Evolutionary conservation across 1,139 yeast genomes (phyloP).

Genomic region (Suhomyces chickasaworum): DNA sequence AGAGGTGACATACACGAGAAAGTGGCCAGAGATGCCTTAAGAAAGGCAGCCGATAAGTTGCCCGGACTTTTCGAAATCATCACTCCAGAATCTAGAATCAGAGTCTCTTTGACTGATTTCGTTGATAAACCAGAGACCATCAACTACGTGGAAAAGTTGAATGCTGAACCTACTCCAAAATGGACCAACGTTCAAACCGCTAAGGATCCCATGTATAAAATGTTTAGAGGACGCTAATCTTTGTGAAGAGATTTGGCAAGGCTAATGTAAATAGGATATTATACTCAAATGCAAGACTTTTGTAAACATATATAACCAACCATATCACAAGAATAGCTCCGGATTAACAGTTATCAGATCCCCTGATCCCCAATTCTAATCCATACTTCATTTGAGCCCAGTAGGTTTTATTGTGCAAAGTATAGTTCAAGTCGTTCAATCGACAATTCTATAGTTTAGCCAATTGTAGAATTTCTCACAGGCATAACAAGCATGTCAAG

Average conservation of each 20-base stretch:
- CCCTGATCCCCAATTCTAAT: too few species aligned
- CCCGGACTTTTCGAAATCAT: slow-evolving; percentile 93
- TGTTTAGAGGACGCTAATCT: slow-evolving; percentile 54
- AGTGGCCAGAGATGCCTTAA: slow-evolving; percentile 87
- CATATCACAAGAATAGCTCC: too few species aligned
- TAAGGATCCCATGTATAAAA: slow-evolving; percentile 51
- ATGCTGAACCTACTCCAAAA: slow-evolving; percentile 66
- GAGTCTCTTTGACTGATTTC: slow-evolving; percentile 65
- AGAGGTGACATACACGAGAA: slow-evolving; percentile 80
- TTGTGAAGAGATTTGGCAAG: slow-evolving; percentile 2
- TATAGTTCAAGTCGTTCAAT: not conserved
- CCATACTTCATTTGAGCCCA: too few species aligned
- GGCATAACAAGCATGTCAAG: slow-evolving; percentile 22
- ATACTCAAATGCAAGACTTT: not conserved
- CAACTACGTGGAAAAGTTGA: slow-evolving; percentile 57
- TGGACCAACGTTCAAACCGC: slow-evolving; percentile 52
- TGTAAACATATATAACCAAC: not conserved
- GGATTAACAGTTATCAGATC: too few species aligned
- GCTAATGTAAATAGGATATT: not conserved
- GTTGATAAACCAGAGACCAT: slow-evolving; percentile 48
- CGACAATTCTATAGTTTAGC: not conserved
- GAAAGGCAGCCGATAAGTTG: slow-evolving; percentile 88
- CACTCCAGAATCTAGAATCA: slow-evolving; percentile 61
- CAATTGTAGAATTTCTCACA: too few species aligned
- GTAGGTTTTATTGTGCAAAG: too few species aligned